A percentile compares a stretch with the other conserved stretches of the same genome.
These are phyloP conservation scores for Naegleria lovaniensis DNA, from an alignment of 208 protist species.

Conservation along the genomic window DNA sequence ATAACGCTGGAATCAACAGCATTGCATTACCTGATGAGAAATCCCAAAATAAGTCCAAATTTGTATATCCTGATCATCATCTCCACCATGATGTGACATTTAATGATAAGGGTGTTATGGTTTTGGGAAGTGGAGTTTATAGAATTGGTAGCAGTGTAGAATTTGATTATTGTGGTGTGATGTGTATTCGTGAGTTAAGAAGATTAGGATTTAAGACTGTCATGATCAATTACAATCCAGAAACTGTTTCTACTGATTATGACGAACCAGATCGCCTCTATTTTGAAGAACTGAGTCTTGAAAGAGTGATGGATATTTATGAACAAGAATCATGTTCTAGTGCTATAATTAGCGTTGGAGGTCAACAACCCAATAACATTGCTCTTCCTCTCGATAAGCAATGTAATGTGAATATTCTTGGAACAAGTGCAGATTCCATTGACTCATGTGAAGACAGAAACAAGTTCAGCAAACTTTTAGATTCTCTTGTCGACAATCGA, in stretches of 20 bases:
- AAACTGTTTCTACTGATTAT: constrained; percentile 96
- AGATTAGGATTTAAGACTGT: constrained; percentile 84
- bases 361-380: constrained; percentile 97
- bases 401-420: constrained; percentile 79
- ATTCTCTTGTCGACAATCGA: constrained; percentile 38
- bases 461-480: constrained; percentile 84
- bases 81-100: not conserved
- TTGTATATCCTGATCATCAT: constrained; percentile 31
- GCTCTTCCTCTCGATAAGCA: constrained; percentile 76
- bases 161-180: constrained; percentile 95
- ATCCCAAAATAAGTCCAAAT: constrained; percentile 47
- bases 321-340: constrained; percentile 77
- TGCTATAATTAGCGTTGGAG: constrained; percentile 90
- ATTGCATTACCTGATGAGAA: not conserved
- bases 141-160: constrained; percentile 93
- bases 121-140: constrained; percentile 94
- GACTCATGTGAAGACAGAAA: constrained; percentile 93
- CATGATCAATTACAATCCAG: constrained; percentile 98
- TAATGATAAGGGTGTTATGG: constrained; percentile 67
- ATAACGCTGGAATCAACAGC: constrained; percentile 50
- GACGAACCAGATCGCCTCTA: constrained; percentile 94
- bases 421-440: constrained; percentile 88
- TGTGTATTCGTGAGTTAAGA: constrained; percentile 81
- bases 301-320: constrained; percentile 93
- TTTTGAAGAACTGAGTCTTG: constrained; percentile 95